These are phyloP conservation scores for Leonotis leonurus DNA, from an alignment of 257 asterid genomes.

Conservation along the genomic window DNA sequence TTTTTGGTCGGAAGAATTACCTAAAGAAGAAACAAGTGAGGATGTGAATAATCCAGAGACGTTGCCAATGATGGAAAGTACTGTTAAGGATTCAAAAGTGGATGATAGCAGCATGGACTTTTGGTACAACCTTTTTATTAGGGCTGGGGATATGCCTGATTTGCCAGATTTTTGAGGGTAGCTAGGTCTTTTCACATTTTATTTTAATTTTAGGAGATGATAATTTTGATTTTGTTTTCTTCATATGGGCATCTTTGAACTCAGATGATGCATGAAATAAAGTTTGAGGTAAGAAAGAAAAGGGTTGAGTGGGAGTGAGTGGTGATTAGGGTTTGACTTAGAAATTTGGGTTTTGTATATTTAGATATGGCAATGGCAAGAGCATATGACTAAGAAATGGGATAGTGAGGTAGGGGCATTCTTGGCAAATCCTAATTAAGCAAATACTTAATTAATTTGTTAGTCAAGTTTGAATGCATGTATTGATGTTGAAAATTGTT, in stretches of 20 bases:
- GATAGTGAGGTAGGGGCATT: not conserved
- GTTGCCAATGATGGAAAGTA: slow-evolving; percentile 23
- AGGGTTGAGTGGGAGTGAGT: not conserved
- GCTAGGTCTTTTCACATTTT: slow-evolving; percentile 9
- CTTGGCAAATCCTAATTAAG: not conserved
- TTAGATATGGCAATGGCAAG: too few species aligned
- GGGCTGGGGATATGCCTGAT: slow-evolving; percentile 60
- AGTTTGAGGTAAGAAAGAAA: not conserved
- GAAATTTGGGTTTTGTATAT: slow-evolving; percentile 22
- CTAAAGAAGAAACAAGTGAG: slow-evolving; percentile 10
- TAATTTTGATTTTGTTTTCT: slow-evolving; percentile 15
- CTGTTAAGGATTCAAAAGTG: slow-evolving; percentile 17
- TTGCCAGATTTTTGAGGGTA: slow-evolving; percentile 57
- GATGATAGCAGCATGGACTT: slow-evolving; percentile 63
- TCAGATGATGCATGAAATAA: not conserved
- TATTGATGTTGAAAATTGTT: slow-evolving; percentile 6
- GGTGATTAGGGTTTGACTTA: slow-evolving; percentile 13
- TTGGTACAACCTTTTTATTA: slow-evolving; percentile 67
- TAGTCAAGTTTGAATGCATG: slow-evolving; percentile 14
- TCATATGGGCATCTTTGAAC: slow-evolving; percentile 11
- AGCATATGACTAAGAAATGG: too few species aligned
- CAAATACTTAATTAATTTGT: not conserved
- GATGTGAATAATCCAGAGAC: not conserved
- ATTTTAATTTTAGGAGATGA: slow-evolving; percentile 6
- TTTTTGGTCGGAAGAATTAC: slow-evolving; percentile 52